These are phyloP conservation scores for Garcia nutans DNA, from an alignment of 345 rosid species.

Conservation along the genomic window DNA sequence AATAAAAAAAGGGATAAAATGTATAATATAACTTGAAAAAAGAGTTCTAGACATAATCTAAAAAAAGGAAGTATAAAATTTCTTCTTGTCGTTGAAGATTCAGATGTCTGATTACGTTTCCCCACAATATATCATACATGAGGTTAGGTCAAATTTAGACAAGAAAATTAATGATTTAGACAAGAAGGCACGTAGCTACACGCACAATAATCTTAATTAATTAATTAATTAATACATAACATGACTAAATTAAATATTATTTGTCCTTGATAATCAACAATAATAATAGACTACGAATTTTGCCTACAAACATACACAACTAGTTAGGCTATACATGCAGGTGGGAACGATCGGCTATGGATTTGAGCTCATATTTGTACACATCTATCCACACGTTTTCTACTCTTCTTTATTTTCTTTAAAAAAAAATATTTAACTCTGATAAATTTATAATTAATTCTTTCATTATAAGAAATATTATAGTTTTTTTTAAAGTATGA, in stretches of 20 bases:
- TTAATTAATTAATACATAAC: not conserved
- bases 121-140: not conserved
- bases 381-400: not conserved
- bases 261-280: not conserved
- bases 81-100: conserved; percentile 24
- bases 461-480: too few species aligned
- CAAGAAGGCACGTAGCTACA: not conserved
- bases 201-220: not conserved
- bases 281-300: not conserved
- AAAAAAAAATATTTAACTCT: too few species aligned
- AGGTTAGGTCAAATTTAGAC: not conserved
- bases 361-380: not conserved
- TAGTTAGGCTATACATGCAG: too few species aligned
- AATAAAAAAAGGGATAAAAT: too few species aligned
- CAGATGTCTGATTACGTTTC: not conserved
- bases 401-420: too few species aligned
- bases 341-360: not conserved
- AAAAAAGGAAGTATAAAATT: too few species aligned
- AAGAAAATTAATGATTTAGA: not conserved
- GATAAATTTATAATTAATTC: too few species aligned
- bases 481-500: too few species aligned
- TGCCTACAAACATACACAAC: not conserved
- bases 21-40: too few species aligned
- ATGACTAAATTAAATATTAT: not conserved
- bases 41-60: too few species aligned